Conservation (phyloP, 1,284 basidiomycete species). For the Quambalaria eucalypti region DNA sequence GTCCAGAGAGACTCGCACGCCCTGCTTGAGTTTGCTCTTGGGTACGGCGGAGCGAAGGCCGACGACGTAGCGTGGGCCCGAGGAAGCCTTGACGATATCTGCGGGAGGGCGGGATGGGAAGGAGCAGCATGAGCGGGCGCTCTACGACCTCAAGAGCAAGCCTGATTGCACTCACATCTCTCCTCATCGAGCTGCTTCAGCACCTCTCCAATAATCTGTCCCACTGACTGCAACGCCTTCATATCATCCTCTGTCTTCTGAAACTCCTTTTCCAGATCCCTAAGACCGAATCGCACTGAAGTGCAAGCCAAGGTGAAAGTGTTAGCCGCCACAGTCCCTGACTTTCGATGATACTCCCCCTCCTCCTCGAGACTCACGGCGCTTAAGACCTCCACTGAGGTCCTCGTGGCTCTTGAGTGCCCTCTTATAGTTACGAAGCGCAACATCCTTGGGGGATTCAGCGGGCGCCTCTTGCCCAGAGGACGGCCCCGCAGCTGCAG, state of each 20-base stretch:
- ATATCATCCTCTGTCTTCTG: constrained; percentile 98
- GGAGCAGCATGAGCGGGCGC: not conserved
- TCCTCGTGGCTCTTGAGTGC: constrained; percentile 52
- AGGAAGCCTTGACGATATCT: constrained; percentile 99
- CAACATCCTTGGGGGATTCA: constrained; percentile 31
- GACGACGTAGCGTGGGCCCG: constrained; percentile 97
- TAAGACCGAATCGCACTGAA: constrained; percentile 48
- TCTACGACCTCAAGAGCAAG: not conserved
- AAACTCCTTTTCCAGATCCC: constrained; percentile 77
- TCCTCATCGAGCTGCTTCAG: constrained; percentile 98
- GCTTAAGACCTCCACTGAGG: constrained; percentile 38
- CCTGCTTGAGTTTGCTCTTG: constrained; percentile 83
- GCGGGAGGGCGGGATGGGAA: not conserved
- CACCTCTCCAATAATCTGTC: constrained; percentile 98
- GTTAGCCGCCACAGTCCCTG: not conserved
- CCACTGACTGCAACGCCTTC: constrained; percentile 96
- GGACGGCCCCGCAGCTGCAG: not conserved
- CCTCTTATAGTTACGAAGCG: constrained; percentile 35
- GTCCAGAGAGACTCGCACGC: constrained; percentile 91
- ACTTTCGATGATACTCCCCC: not conserved
- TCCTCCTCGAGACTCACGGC: constrained; percentile 14
- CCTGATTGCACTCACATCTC: constrained; percentile 61
- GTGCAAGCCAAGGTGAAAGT: not conserved
- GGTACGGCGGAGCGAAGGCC: constrained; percentile 88
- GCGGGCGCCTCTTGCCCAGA: not conserved